Evolutionary conservation across 2,329 filamentous ascomycete genomes (phyloP), one percentile per base, ranked within the genome.

Genomic region (Nigrospora osmanthi): DNA sequence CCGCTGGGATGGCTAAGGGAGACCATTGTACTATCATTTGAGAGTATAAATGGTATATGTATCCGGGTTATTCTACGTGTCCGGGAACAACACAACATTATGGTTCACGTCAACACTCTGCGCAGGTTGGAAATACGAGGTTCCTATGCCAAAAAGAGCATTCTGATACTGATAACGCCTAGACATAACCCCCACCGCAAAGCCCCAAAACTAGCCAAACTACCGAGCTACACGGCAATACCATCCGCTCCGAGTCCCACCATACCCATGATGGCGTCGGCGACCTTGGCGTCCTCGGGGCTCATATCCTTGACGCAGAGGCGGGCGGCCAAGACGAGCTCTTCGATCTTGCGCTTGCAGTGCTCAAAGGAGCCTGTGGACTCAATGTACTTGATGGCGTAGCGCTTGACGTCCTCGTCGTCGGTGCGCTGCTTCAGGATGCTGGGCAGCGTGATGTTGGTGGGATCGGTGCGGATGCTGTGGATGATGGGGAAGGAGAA

Each of bases 401-500:
- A 97, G 48, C 80, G 72, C 73, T 97, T 97, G 43, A 97, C 87
- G 58, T 91, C 85, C 39, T 87, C 81, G 56, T 96, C 86, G 16
- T 75, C 77, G 1, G 90, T 89, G 67, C 89, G 90, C 65, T 96
- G 89, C 66, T 88, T 87, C 37, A 97, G 73, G 46, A 97, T 96
- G 60, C 93, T 95, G 63, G 96, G 78, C 44, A 98, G 78, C 58
- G 94, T 83, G 53, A 86, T 72, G 60, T 89, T 87, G 30, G 71
- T 67, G 15, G 80, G 87, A 60, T 89, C 79, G 47, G 84, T 70
- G 48, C 87, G 86, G 55, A 97, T 94, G 62, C 85, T 85, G 69
- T 97, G 91, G 57, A 97, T 95, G 57, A 97, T 83, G 34, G 90
- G 89, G 62, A 96, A 96, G 23, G 85, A 91, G 70, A 96, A 96